A percentile compares a stretch with the other conserved stretches of the same genome.
Conservation (phyloP, 805 yeast genomes). For the Ogataea angusta region DNA sequence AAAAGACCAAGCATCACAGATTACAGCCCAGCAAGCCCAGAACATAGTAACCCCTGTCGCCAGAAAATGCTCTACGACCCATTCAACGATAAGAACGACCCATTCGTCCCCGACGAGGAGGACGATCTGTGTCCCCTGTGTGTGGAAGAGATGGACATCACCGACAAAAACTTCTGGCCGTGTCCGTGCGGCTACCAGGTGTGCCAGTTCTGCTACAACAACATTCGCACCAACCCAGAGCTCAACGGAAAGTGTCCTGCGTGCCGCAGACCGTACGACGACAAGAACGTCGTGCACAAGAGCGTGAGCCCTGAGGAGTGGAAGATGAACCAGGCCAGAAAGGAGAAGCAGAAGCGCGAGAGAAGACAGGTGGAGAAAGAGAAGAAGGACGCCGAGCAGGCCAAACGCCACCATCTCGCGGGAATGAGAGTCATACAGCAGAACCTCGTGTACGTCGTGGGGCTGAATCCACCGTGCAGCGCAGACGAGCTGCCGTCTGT, state of each 20-base stretch:
- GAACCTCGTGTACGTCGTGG: constrained; percentile 93
- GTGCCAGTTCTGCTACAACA: constrained; percentile 97
- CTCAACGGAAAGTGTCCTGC: constrained; percentile 96
- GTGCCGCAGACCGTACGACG: constrained; percentile 91
- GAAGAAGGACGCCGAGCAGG: constrained; percentile 83
- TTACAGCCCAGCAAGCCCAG: not conserved
- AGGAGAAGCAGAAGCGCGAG: constrained; percentile 76
- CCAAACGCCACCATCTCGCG: constrained; percentile 82
- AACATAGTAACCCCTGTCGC: not conserved
- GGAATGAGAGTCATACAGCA: constrained; percentile 99
- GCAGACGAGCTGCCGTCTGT: constrained; percentile 82
- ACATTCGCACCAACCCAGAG: constrained; percentile 92
- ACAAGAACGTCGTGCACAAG: constrained; percentile 85
- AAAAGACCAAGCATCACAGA: not conserved
- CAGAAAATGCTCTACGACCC: constrained; percentile 19
- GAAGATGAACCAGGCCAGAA: constrained; percentile 76
- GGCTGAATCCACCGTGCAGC: constrained; percentile 82
- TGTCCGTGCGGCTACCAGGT: constrained; percentile 99
- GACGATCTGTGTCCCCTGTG: constrained; percentile 90
- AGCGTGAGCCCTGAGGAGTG: constrained; percentile 82
- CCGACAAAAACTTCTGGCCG: constrained; percentile 96
- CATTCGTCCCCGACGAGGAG: constrained; percentile 73
- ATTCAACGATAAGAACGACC: constrained; percentile 37
- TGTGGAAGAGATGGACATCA: constrained; percentile 95
- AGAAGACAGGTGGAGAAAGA: constrained; percentile 87